A percentile compares a stretch with the other conserved stretches of the same genome.
Conservation (phyloP, 202 grass and related monocot genomes). For the Bolboschoenoplectus hybrid region DNA sequence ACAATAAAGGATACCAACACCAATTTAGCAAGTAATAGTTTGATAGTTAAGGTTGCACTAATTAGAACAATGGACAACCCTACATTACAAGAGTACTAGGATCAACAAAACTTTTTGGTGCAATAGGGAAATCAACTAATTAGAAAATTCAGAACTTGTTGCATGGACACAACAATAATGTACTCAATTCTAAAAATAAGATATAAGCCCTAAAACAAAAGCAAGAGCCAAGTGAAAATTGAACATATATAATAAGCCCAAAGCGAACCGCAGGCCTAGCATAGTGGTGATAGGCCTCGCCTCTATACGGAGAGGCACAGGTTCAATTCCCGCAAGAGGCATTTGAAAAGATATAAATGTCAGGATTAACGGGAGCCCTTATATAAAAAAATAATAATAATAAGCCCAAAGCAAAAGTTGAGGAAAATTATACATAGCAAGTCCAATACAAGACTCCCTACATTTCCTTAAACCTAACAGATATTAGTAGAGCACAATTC, state of each 20-base stretch:
- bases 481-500: not conserved
- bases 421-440: not conserved
- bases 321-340: too few species aligned
- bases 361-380: too few species aligned
- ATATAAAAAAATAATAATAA: too few species aligned
- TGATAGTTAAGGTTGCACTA: not conserved
- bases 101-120: not conserved
- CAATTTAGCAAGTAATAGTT: not conserved
- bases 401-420: not conserved
- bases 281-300: too few species aligned
- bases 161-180: not conserved
- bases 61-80: slow-evolving; percentile 4
- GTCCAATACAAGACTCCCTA: not conserved
- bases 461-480: not conserved
- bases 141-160: not conserved
- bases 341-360: too few species aligned
- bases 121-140: slow-evolving; percentile 33
- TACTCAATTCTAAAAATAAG: not conserved
- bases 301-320: too few species aligned
- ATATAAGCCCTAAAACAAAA: not conserved
- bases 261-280: not conserved
- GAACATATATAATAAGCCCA: not conserved
- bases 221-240: not conserved
- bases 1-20: not conserved
- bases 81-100: not conserved